Evolutionary conservation across 2,329 filamentous ascomycete species (phyloP).

Genomic region (Chaetomium sp.): DNA sequence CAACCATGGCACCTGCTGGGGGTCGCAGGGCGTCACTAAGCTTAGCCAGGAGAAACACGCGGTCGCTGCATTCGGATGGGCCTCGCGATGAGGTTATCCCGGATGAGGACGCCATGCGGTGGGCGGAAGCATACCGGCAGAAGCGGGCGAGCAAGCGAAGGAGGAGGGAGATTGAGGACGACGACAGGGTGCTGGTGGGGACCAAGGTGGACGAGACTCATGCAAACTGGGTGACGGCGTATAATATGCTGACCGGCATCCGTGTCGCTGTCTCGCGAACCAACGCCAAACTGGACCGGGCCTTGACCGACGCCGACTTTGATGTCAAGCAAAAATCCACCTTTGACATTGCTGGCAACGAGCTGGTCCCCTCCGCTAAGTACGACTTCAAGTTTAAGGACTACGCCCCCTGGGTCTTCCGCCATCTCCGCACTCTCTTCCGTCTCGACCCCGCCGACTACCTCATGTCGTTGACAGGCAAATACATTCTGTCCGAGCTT

Average conservation of each 20-base stretch:
- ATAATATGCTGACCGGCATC: constrained; percentile 99
- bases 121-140: constrained; percentile 88
- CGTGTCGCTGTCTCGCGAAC: constrained; percentile 93
- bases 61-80: constrained; percentile 78
- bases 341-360: constrained; percentile 97
- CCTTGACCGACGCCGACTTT: constrained; percentile 87
- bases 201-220: constrained; percentile 98
- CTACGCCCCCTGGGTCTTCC: constrained; percentile 99
- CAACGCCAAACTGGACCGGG: constrained; percentile 91
- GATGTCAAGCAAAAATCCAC: constrained; percentile 94
- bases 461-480: constrained; percentile 94
- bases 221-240: constrained; percentile 94
- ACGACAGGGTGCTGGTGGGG: constrained; percentile 89
- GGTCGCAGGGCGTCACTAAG: constrained; percentile 76
- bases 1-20: constrained; percentile 46
- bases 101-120: constrained; percentile 85
- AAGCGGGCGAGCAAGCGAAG: constrained; percentile 84
- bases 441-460: constrained; percentile 94
- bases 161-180: constrained; percentile 78
- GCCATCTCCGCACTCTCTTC: constrained; percentile 80
- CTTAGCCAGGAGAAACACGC: constrained; percentile 71
- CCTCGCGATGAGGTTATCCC: constrained; percentile 76
- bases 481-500: constrained; percentile 96
- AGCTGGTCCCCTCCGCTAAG: constrained; percentile 94
- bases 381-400: constrained; percentile 99